phyloP scores from a whole-genome alignment of 1,139 yeast genomes.

The Yamadazyma kanchanaburiensis region DNA sequence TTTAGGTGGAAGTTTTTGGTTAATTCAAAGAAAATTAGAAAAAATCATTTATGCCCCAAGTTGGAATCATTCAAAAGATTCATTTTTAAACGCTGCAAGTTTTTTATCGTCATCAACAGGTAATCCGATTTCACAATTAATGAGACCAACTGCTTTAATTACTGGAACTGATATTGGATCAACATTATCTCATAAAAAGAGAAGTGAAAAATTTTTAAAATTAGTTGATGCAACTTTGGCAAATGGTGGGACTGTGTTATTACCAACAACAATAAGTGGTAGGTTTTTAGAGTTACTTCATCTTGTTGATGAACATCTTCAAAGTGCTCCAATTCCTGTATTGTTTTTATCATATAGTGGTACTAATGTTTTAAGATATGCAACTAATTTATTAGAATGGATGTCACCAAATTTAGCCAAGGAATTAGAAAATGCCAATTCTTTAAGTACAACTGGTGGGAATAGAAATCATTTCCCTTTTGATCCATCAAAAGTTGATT shows the following conservation, averaged over 20 bases:
- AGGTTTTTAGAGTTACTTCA: conserved; percentile 78
- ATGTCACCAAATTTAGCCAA: conserved; percentile 78
- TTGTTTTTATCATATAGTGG: conserved; percentile 76
- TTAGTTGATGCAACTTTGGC: conserved; percentile 64
- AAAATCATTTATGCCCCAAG: conserved; percentile 83
- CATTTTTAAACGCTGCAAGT: conserved; percentile 79
- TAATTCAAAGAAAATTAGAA: conserved; percentile 69
- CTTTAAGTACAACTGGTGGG: conserved; percentile 18
- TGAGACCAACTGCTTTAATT: conserved; percentile 81
- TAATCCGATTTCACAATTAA: conserved; percentile 57
- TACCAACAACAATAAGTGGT: conserved; percentile 85
- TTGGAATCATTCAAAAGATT: conserved; percentile 93
- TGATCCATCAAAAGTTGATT: conserved; percentile 60
- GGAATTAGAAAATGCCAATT: conserved; percentile 63
- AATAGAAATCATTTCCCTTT: conserved; percentile 69
- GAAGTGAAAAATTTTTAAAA: conserved; percentile 63
- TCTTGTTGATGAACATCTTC: conserved; percentile 59
- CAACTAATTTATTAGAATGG: conserved; percentile 93
- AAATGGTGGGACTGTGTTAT: conserved; percentile 69
- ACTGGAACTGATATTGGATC: conserved; percentile 76
- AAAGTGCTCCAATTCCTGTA: conserved; percentile 64
- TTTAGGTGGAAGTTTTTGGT: conserved; percentile 91
- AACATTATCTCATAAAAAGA: conserved; percentile 57
- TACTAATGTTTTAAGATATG: conserved; percentile 73
- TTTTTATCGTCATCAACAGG: conserved; percentile 47